These are phyloP conservation scores for Hyaloscypha bicolor DNA, from an alignment of 495 filamentous ascomycete genomes.

Conservation along the genomic window DNA sequence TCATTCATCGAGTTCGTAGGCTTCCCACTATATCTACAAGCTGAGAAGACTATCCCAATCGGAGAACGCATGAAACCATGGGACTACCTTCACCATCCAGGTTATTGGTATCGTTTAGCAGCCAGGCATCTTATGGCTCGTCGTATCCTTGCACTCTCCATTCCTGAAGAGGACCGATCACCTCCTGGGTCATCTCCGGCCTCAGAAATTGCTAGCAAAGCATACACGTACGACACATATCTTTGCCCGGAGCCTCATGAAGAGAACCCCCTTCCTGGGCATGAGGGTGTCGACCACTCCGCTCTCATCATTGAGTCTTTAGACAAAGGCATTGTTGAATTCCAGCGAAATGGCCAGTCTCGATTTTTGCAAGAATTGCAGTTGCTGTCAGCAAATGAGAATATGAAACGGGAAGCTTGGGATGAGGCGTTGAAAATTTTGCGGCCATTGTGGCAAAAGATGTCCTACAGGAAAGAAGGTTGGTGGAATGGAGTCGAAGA, in stretches of 20 bases:
- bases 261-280: slow-evolving; percentile 62
- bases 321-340: slow-evolving; percentile 64
- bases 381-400: slow-evolving; percentile 69
- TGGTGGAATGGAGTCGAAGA: slow-evolving; percentile 81
- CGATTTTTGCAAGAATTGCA: slow-evolving; percentile 69
- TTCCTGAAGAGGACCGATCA: slow-evolving; percentile 73
- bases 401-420: slow-evolving; percentile 65
- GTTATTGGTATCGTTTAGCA: slow-evolving; percentile 81
- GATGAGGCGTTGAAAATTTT: slow-evolving; percentile 67
- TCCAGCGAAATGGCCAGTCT: slow-evolving; percentile 37
- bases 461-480: slow-evolving; percentile 74
- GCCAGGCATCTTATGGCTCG: slow-evolving; percentile 66
- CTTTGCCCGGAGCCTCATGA: slow-evolving; percentile 76
- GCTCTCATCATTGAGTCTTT: slow-evolving; percentile 61
- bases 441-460: slow-evolving; percentile 68
- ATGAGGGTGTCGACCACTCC: slow-evolving; percentile 63
- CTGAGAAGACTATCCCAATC: slow-evolving; percentile 67
- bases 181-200: slow-evolving; percentile 68
- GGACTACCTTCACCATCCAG: slow-evolving; percentile 82
- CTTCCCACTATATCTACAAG: slow-evolving; percentile 45
- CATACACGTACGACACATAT: slow-evolving; percentile 81
- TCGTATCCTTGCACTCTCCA: slow-evolving; percentile 61
- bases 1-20: slow-evolving; percentile 44
- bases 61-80: slow-evolving; percentile 70
- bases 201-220: slow-evolving; percentile 65